phyloP scores from a whole-genome alignment of 2,329 filamentous ascomycete species.

The Hymenoscyphus fraxineus region DNA sequence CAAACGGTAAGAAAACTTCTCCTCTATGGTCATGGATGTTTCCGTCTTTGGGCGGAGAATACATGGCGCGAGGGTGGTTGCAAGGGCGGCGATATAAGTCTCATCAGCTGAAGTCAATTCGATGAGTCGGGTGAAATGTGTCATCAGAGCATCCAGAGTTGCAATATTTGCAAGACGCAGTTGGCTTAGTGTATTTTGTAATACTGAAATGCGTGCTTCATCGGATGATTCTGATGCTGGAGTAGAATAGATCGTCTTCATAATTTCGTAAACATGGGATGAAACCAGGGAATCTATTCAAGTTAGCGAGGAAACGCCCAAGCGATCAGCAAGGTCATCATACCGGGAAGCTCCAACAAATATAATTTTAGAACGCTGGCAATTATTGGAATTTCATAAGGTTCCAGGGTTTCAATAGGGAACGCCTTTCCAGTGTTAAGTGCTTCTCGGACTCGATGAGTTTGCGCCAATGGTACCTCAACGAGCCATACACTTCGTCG shows the following conservation, averaged over 20 bases:
- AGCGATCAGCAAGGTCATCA: conserved; percentile 34
- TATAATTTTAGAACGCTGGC: conserved; percentile 92
- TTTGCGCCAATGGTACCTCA: conserved; percentile 80
- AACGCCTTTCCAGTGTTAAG: conserved; percentile 86
- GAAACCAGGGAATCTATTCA: conserved; percentile 87
- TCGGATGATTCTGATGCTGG: conserved; percentile 73
- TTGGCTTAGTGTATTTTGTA: conserved; percentile 94
- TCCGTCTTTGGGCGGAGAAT: conserved; percentile 83
- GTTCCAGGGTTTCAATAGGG: conserved; percentile 70
- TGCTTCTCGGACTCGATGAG: conserved; percentile 75
- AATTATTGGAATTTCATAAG: conserved; percentile 91
- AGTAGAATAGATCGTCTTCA: conserved; percentile 92
- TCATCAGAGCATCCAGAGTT: conserved; percentile 96
- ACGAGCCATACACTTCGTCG: conserved; percentile 90
- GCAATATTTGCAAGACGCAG: conserved; percentile 95
- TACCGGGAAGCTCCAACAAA: conserved; percentile 88
- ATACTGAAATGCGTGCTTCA: conserved; percentile 76
- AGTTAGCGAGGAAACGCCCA: conserved; percentile 20
- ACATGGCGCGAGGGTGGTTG: conserved; percentile 74
- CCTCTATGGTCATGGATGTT: conserved; percentile 89
- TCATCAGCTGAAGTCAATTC: conserved; percentile 96
- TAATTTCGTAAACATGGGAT: conserved; percentile 96
- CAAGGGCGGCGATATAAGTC: conserved; percentile 71
- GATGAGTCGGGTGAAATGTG: conserved; percentile 94
- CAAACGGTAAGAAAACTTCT: conserved; percentile 86